Conservation (phyloP, 228 moss, liverwort and hornwort species). For the Sphagnum fallax region DNA sequence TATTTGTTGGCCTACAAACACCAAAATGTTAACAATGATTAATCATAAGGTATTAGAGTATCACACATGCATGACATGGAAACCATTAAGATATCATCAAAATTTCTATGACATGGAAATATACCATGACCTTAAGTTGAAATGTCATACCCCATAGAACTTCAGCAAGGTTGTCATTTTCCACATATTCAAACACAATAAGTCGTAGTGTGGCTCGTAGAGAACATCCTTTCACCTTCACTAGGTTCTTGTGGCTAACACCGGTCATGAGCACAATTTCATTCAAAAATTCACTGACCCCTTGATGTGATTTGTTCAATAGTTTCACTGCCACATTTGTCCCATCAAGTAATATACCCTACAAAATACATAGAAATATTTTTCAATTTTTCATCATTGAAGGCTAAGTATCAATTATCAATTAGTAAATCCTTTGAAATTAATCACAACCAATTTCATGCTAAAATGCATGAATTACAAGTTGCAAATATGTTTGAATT, state of each 20-base stretch:
- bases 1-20: not conserved
- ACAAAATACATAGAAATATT: not conserved
- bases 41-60: not conserved
- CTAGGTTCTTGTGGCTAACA: not conserved
- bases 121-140: not conserved
- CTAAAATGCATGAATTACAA: too few relatives aligned
- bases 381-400: too few relatives aligned
- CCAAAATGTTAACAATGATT: not conserved
- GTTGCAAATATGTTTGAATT: too few relatives aligned
- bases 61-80: too few relatives aligned
- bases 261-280: not conserved
- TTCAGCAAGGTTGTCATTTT: not conserved
- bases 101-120: not conserved
- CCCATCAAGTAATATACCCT: not conserved
- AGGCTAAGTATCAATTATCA: too few relatives aligned
- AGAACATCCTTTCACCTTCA: constrained; percentile 2
- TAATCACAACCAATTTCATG: too few relatives aligned
- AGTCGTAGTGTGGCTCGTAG: not conserved
- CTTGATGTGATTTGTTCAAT: not conserved
- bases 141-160: not conserved
- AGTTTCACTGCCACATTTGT: not conserved
- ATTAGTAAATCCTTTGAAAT: too few relatives aligned
- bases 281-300: not conserved
- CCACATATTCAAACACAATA: constrained; percentile 3
- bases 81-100: too few relatives aligned